Conservation (phyloP, 345 rosid species). For the Gossypium anomalum region DNA sequence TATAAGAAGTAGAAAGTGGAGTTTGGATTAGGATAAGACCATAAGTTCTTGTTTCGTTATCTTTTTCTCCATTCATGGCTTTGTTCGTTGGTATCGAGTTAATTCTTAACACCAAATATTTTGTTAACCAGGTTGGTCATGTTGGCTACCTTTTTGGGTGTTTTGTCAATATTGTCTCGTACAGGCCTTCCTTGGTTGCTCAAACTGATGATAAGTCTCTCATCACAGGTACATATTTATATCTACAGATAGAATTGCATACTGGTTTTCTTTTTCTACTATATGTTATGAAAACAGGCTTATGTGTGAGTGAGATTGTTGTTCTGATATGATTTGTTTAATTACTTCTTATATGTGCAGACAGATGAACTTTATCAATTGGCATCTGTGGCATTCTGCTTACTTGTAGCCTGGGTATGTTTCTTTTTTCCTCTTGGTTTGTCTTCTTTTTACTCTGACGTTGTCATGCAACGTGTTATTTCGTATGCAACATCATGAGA, state of each 20-base stretch:
- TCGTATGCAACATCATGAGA: neutral
- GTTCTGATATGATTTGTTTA: neutral
- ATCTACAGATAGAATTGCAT: neutral
- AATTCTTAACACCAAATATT: neutral
- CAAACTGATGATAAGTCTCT: constrained; percentile 82
- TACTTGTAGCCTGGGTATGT: constrained; percentile 96
- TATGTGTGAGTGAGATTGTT: neutral
- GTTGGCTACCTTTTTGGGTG: constrained; percentile 65
- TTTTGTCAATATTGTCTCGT: constrained; percentile 63
- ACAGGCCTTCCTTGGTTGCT: constrained; percentile 81
- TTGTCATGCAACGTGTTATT: constrained; percentile 1
- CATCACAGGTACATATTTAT: constrained; percentile 53
- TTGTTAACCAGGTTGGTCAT: constrained; percentile 47
- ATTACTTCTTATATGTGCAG: constrained; percentile 39
- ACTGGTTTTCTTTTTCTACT: neutral
- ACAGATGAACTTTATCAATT: constrained; percentile 96
- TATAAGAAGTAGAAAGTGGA: neutral
- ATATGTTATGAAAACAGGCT: neutral
- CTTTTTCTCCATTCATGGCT: neutral
- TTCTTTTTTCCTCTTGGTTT: constrained; percentile 24
- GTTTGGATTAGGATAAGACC: neutral
- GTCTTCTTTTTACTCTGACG: neutral
- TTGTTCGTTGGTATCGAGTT: neutral
- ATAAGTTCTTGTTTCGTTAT: neutral
- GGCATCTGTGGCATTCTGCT: constrained; percentile 96